Evolutionary conservation across 2,329 filamentous ascomycete genomes (phyloP).

Genomic region (Ophiostoma sp.): DNA sequence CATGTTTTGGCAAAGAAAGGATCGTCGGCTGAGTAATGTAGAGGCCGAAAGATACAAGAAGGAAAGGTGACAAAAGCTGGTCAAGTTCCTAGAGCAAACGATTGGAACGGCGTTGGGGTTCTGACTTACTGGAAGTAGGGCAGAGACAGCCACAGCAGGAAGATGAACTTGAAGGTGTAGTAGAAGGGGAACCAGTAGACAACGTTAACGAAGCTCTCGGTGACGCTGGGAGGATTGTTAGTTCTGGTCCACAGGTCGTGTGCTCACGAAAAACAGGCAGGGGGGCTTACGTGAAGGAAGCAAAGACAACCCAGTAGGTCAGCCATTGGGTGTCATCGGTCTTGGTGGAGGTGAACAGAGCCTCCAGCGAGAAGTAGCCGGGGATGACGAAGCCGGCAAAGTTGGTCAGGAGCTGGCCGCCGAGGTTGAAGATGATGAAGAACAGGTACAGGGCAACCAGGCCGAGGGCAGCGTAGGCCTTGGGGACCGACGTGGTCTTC

Average conservation of each 20-base stretch:
- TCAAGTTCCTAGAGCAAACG: too few species aligned
- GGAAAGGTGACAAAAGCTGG: not conserved
- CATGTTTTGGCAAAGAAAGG: not conserved
- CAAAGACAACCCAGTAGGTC: conserved; percentile 82
- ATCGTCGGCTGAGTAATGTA: not conserved
- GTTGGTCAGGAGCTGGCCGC: conserved; percentile 82
- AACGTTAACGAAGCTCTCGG: conserved; percentile 76
- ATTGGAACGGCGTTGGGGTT: too few species aligned
- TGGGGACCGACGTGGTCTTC: conserved; percentile 75
- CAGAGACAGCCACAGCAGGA: conserved; percentile 95
- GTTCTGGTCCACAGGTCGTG: not conserved
- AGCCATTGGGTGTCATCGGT: conserved; percentile 77
- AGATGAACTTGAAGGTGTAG: conserved; percentile 98
- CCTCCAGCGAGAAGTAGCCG: conserved; percentile 75
- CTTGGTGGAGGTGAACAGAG: conserved; percentile 66
- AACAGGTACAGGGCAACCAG: conserved; percentile 77
- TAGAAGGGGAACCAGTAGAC: conserved; percentile 98
- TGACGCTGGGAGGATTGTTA: conserved; percentile 44
- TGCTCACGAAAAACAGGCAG: not conserved
- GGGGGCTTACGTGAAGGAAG: conserved; percentile 62
- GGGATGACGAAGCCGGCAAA: conserved; percentile 77
- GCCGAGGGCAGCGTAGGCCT: conserved; percentile 77
- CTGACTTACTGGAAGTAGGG: conserved; percentile 77
- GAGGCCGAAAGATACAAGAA: not conserved
- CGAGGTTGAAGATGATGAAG: conserved; percentile 88